phyloP scores from a whole-genome alignment of 345 rosid genomes.

The Bruguiera gymnorhiza region DNA sequence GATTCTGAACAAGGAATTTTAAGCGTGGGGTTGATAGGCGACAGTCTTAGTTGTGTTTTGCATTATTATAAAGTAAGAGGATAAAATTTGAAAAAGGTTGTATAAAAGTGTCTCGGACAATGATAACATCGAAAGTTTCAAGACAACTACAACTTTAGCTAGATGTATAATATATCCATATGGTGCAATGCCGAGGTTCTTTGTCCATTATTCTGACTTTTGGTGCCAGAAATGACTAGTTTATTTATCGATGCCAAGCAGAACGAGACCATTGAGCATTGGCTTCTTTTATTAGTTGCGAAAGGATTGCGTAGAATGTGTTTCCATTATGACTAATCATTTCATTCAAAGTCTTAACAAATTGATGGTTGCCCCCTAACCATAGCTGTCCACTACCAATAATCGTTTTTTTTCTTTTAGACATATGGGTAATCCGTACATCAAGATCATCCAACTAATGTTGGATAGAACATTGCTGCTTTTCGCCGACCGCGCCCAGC shows the following conservation, averaged over 20 bases:
- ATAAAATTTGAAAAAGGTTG: constrained; percentile 9
- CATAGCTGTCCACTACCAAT: not conserved
- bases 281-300: not conserved
- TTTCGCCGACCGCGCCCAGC: too few relatives aligned
- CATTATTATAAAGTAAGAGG: constrained; percentile 2
- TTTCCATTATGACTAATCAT: not conserved
- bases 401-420: not conserved
- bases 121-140: not conserved
- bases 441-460: constrained; percentile 5
- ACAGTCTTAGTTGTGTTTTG: constrained; percentile 31
- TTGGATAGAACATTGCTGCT: not conserved
- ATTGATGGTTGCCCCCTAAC: not conserved
- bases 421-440: constrained; percentile 17
- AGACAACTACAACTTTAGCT: too few relatives aligned
- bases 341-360: too few relatives aligned
- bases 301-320: not conserved
- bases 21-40: constrained; percentile 12
- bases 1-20: not conserved
- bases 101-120: constrained; percentile 19
- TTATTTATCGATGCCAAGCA: too few relatives aligned
- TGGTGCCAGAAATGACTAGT: too few relatives aligned
- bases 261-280: not conserved
- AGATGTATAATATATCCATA: too few relatives aligned
- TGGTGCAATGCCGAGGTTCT: constrained; percentile 6
- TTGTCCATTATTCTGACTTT: not conserved